Percentiles rank a stretch among this genome's conserved stretches.
These are phyloP conservation scores for Geranomyces variabilis DNA, from an alignment of 192 early-diverging fungal species.

Conservation along the genomic window DNA sequence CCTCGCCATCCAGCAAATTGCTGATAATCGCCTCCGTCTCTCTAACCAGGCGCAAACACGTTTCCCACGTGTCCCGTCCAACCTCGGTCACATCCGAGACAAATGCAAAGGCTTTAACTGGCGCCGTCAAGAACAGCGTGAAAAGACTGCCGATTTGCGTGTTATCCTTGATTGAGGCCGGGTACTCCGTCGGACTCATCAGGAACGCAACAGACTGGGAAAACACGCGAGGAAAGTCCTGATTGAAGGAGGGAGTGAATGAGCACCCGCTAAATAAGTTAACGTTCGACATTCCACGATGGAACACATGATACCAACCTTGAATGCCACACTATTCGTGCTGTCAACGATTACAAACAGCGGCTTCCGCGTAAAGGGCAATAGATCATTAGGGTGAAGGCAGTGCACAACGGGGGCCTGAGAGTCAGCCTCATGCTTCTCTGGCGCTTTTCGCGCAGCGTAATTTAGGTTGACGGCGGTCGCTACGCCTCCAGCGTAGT, in stretches of 20 bases:
- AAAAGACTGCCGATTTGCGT: conserved; percentile 86
- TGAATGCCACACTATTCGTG: conserved; percentile 83
- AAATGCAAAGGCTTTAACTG: conserved; percentile 86
- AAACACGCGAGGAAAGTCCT: conserved; percentile 85
- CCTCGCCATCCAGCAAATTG: conserved; percentile 40
- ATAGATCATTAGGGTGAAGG: conserved; percentile 85
- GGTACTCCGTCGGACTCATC: conserved; percentile 88
- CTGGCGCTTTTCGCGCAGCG: conserved; percentile 59
- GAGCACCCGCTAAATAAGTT: too few species aligned
- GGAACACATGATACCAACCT: conserved; percentile 61
- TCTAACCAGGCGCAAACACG: conserved; percentile 58
- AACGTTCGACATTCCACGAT: too few species aligned
- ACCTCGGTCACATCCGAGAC: conserved; percentile 71
- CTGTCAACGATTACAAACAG: conserved; percentile 95
- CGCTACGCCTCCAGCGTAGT: conserved; percentile 75
- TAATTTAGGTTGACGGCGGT: conserved; percentile 59
- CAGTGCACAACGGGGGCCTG: conserved; percentile 67
- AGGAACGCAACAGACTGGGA: conserved; percentile 84
- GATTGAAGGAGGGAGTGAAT: too few species aligned
- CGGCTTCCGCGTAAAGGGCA: conserved; percentile 94
- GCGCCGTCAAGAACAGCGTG: conserved; percentile 91
- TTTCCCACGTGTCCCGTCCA: conserved; percentile 69
- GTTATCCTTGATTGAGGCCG: conserved; percentile 73
- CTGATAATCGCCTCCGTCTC: conserved; percentile 41
- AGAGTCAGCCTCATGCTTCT: conserved; percentile 59